A percentile compares a stretch with the other conserved stretches of the same genome.
phyloP scores from a whole-genome alignment of 78 protist species.

The Speleostelium caveatum region DNA sequence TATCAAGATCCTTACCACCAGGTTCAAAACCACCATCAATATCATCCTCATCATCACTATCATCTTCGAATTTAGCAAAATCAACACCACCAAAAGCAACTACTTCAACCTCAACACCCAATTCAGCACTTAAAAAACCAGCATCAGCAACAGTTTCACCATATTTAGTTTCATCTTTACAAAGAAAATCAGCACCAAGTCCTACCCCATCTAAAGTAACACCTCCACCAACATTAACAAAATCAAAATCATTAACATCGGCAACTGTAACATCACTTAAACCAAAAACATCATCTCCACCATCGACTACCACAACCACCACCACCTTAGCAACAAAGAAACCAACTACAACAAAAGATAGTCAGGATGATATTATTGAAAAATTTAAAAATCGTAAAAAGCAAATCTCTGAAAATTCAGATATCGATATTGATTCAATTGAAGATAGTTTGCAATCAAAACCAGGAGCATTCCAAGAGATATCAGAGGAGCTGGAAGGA shows the following conservation, averaged over 20 bases:
- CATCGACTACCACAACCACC: background rate
- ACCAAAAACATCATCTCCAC: background rate
- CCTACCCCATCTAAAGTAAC: background rate
- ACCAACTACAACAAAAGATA: background rate
- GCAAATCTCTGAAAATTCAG: background rate
- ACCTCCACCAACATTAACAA: background rate
- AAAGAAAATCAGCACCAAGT: background rate
- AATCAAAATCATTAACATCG: constrained; percentile 18
- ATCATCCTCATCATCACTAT: background rate
- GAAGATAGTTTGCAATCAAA: constrained; percentile 21
- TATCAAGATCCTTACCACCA: background rate
- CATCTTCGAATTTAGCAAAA: constrained; percentile 31
- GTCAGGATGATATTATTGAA: background rate
- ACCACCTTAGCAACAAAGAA: background rate
- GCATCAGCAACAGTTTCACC: background rate
- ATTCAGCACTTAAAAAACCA: background rate
- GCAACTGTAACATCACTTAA: background rate
- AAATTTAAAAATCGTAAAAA: background rate
- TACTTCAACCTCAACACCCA: constrained; percentile 17
- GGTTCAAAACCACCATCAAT: constrained; percentile 1
- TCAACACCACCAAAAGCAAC: constrained; percentile 30
- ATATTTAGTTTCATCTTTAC: background rate
- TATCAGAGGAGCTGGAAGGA: constrained; percentile 35
- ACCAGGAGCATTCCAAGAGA: constrained; percentile 33
- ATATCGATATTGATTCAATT: constrained; percentile 11